Conservation (phyloP, 2,329 filamentous ascomycete species). For the Fusarium sacchari region DNA sequence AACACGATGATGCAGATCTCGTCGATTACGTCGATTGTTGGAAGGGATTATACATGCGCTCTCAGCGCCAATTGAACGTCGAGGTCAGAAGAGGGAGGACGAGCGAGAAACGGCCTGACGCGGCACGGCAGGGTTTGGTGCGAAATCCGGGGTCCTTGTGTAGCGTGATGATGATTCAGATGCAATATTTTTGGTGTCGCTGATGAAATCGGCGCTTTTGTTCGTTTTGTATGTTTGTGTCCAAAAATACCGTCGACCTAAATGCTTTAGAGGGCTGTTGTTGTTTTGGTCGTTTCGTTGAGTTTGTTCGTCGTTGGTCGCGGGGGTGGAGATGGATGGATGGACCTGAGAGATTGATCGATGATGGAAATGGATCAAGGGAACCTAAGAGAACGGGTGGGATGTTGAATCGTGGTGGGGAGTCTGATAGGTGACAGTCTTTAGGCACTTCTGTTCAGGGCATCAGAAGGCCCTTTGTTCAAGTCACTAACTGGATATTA, state of each 20-base stretch:
- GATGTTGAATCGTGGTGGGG: constrained; percentile 18
- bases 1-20: constrained; percentile 8
- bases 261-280: neutral
- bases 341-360: constrained; percentile 11
- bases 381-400: constrained; percentile 23
- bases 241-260: neutral
- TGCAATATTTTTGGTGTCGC: neutral
- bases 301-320: constrained; percentile 29
- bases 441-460: neutral
- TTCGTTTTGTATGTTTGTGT: neutral
- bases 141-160: constrained; percentile 28
- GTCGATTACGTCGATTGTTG: neutral
- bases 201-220: neutral
- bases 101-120: constrained; percentile 24
- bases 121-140: constrained; percentile 29
- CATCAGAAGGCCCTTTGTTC: fast-evolving
- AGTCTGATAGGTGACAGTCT: constrained; percentile 9
- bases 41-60: constrained; percentile 7
- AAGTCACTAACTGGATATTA: neutral
- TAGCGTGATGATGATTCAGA: constrained; percentile 27
- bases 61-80: constrained; percentile 33
- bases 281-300: neutral
- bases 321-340: constrained; percentile 32
- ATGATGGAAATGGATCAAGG: constrained; percentile 28
- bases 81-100: constrained; percentile 3